Percentiles rank a stretch among this genome's conserved stretches.
These are phyloP conservation scores for Termitomyces titanicus DNA, from an alignment of 768 basidiomycete species.

Conservation along the genomic window DNA sequence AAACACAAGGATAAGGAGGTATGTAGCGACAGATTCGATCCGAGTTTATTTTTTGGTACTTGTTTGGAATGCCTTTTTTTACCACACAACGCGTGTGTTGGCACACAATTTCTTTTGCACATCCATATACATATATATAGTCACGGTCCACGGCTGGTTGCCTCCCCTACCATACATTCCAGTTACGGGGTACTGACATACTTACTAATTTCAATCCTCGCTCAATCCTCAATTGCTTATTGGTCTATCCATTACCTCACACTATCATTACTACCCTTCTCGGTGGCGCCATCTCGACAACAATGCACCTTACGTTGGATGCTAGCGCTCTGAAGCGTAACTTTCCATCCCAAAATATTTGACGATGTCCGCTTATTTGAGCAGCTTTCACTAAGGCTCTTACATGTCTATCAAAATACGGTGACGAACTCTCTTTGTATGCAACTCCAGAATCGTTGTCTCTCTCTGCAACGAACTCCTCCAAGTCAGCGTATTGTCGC, in stretches of 20 bases:
- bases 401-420: constrained; percentile 75
- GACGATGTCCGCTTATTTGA: constrained; percentile 14
- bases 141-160: too few species aligned
- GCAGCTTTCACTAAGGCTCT: constrained; percentile 74
- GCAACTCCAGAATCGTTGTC: constrained; percentile 58
- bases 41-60: background rate
- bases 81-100: background rate
- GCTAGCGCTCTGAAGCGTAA: constrained; percentile 51
- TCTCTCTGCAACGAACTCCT: constrained; percentile 73
- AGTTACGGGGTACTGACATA: too few species aligned
- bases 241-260: too few species aligned
- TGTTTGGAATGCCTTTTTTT: background rate
- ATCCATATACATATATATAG: too few species aligned
- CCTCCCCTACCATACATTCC: too few species aligned
- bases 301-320: constrained; percentile 70
- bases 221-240: too few species aligned
- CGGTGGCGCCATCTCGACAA: constrained; percentile 2
- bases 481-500: constrained; percentile 78
- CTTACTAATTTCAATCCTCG: too few species aligned
- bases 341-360: constrained; percentile 11
- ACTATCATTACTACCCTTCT: too few species aligned
- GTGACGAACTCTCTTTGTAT: constrained; percentile 73
- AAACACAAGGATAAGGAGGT: background rate
- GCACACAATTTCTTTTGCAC: too few species aligned
- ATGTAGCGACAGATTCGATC: background rate